Conservation (phyloP, 306 rosid species). For the Citrullus amarus region DNA sequence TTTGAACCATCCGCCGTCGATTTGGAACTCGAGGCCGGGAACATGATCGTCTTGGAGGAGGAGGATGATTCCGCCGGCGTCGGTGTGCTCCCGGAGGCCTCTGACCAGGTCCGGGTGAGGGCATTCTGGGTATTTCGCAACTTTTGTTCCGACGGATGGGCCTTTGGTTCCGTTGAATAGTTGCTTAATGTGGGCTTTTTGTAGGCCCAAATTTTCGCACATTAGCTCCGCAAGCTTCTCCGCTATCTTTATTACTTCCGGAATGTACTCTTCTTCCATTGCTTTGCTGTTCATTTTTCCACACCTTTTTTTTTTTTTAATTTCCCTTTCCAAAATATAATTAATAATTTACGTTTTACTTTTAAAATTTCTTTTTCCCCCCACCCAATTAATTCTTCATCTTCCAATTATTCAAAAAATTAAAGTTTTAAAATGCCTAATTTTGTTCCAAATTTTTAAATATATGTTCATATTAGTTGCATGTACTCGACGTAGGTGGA, state of each 20-base stretch:
- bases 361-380: too few species aligned
- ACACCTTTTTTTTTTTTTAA: neutral
- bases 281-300: slow-evolving; percentile 38
- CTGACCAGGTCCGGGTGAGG: slow-evolving; percentile 53
- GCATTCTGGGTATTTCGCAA: slow-evolving; percentile 69
- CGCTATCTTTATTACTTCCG: slow-evolving; percentile 40
- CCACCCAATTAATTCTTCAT: too few species aligned
- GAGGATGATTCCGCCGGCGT: slow-evolving; percentile 90
- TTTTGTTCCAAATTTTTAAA: too few species aligned
- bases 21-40: slow-evolving; percentile 65
- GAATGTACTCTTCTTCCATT: slow-evolving; percentile 51
- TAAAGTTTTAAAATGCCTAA: too few species aligned
- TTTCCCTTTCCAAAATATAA: too few species aligned
- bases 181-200: slow-evolving; percentile 33
- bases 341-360: too few species aligned
- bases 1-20: slow-evolving; percentile 67
- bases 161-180: slow-evolving; percentile 49
- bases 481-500: too few species aligned
- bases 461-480: too few species aligned
- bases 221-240: slow-evolving; percentile 58
- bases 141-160: slow-evolving; percentile 74
- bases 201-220: slow-evolving; percentile 68
- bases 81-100: slow-evolving; percentile 87
- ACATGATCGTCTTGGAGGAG: slow-evolving; percentile 79
- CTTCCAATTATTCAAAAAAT: too few species aligned